Conservation (phyloP, 2,329 filamentous ascomycete species). For the Aspergillus sergii region DNA sequence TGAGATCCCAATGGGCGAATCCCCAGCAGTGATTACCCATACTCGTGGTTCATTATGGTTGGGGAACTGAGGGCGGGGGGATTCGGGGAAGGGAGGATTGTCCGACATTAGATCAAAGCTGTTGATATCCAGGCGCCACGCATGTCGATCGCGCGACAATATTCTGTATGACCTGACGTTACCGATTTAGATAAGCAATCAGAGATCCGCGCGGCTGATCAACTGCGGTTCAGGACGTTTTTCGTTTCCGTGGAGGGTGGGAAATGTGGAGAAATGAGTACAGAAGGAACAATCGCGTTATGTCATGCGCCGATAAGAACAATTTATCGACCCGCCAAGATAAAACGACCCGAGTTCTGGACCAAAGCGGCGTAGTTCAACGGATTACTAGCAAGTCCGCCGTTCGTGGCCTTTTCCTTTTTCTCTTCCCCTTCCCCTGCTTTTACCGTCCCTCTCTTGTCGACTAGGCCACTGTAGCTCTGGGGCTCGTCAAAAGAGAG, state of each 20-base stretch:
- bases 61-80: slow-evolving; percentile 55
- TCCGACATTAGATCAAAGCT: slow-evolving; percentile 38
- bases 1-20: slow-evolving; percentile 81
- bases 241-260: background rate
- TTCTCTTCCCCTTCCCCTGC: background rate
- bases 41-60: slow-evolving; percentile 72
- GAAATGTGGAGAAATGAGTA: background rate
- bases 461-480: background rate
- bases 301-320: background rate
- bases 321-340: slow-evolving; percentile 5
- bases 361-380: slow-evolving; percentile 12
- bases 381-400: slow-evolving; percentile 7
- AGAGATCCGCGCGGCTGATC: background rate
- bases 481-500: slow-evolving; percentile 1
- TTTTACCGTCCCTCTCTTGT: background rate
- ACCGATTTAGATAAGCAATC: background rate
- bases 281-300: background rate
- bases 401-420: slow-evolving; percentile 21
- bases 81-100: slow-evolving; percentile 35
- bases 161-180: background rate
- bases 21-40: slow-evolving; percentile 88
- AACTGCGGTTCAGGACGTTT: background rate
- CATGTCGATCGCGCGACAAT: slow-evolving; percentile 32
- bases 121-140: slow-evolving; percentile 17
- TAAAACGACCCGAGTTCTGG: slow-evolving; percentile 9